Percentiles rank a stretch among this genome's conserved stretches.
Evolutionary conservation across 2,329 filamentous ascomycete species (phyloP).

Genomic region (Diaporthe helianthi): DNA sequence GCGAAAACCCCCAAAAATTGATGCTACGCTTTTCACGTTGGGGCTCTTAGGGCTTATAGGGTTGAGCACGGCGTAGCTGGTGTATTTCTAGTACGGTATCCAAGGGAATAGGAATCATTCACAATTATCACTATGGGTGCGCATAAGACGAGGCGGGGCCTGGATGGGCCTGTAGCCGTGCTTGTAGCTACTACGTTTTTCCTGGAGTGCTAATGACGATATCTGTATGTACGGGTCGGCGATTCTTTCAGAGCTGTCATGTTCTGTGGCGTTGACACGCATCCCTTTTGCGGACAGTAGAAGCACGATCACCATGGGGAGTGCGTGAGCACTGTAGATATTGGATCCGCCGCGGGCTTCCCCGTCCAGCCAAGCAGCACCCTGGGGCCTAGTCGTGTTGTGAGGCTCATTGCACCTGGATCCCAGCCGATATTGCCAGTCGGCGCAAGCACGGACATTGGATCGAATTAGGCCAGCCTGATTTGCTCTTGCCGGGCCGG

Average conservation of each 20-base stretch:
- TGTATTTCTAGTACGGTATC: slow-evolving; percentile 32
- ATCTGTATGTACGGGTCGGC: background rate
- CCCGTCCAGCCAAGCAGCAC: background rate
- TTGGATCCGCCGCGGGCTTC: background rate
- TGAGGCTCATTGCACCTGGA: background rate
- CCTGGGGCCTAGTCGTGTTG: background rate
- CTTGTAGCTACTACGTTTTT: too few species aligned
- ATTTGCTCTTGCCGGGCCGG: slow-evolving; percentile 19
- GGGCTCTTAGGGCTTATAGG: slow-evolving; percentile 31
- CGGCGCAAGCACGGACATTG: background rate
- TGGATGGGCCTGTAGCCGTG: background rate
- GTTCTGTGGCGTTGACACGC: slow-evolving; percentile 8
- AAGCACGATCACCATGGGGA: background rate
- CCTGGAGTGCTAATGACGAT: too few species aligned
- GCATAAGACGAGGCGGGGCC: background rate
- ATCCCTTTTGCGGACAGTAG: background rate
- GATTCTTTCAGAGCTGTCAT: background rate
- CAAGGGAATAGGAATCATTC: slow-evolving; percentile 33
- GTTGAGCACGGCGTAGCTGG: slow-evolving; percentile 35
- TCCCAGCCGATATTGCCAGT: slow-evolving; percentile 5
- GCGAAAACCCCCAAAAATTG: slow-evolving; percentile 6
- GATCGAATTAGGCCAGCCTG: background rate
- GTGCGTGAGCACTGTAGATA: too few species aligned
- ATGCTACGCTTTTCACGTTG: slow-evolving; percentile 29
- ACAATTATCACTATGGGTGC: background rate